Percentiles rank a stretch among this genome's conserved stretches.
phyloP scores from a whole-genome alignment of 371 early-diverging fungal genomes.

The Syncephalastrum racemosum region DNA sequence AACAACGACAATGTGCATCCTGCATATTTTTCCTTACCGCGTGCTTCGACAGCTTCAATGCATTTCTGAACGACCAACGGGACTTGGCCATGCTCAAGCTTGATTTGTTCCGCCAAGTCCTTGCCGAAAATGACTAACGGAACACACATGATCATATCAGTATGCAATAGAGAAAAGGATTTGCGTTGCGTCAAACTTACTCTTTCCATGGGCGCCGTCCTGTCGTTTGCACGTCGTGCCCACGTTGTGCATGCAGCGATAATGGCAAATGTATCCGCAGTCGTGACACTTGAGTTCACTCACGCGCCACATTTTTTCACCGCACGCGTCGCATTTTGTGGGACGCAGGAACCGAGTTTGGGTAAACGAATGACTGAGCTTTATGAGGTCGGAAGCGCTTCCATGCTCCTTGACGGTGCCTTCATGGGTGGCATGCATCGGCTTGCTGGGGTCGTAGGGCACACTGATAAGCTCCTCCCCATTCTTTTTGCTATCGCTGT shows the following conservation, averaged over 20 bases:
- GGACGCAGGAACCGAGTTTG: slow-evolving; percentile 67
- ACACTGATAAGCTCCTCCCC: slow-evolving; percentile 24
- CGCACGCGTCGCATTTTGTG: slow-evolving; percentile 79
- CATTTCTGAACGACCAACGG: slow-evolving; percentile 80
- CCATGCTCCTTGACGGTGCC: not conserved
- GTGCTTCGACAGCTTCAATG: slow-evolving; percentile 71
- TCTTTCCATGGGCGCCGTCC: slow-evolving; percentile 1
- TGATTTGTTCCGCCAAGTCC: slow-evolving; percentile 38
- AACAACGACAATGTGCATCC: not conserved
- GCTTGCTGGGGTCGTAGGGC: slow-evolving; percentile 25
- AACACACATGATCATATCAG: slow-evolving; percentile 22
- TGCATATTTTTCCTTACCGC: slow-evolving; percentile 26
- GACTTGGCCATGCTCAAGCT: slow-evolving; percentile 39
- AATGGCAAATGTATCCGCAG: slow-evolving; percentile 38
- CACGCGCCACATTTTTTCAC: slow-evolving; percentile 85
- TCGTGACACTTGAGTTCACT: slow-evolving; percentile 75
- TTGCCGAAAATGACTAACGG: slow-evolving; percentile 14
- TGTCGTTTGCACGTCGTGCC: slow-evolving; percentile 15
- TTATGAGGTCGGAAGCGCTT: not conserved
- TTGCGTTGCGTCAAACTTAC: not conserved
- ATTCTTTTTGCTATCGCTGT: slow-evolving; percentile 19
- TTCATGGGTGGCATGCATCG: slow-evolving; percentile 7
- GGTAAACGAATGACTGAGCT: slow-evolving; percentile 57
- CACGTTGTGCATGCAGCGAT: slow-evolving; percentile 38
- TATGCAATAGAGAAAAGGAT: not conserved